Evolutionary conservation across 306 rosid species (phyloP), one percentile per base, ranked within the genome.

Genomic region (Lotus japonicus): DNA sequence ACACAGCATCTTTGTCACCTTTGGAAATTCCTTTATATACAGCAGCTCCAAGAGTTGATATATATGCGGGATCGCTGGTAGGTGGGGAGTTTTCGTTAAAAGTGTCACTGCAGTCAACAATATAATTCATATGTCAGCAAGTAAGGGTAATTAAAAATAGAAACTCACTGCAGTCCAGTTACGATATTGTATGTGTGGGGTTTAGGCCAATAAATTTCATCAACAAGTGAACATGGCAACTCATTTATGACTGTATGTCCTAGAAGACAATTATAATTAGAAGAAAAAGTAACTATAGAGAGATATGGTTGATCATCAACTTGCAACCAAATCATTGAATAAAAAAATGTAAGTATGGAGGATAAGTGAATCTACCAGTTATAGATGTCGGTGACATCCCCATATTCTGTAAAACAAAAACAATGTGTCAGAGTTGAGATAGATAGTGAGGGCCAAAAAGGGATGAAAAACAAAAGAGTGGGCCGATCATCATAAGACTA

Each of bases 61-160:
- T 90, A 77, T 89, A 92, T 9, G 53, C 72, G 4, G 97, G 74
- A 77, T 92, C 88, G 75, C 69, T 85, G 48, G 96, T 83, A 57
- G 98, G 98, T 28, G 98, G 97, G 65, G 88, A 49, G 73, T 92
- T 92, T 74, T 92, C 98, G n/a, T 92, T 92, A 81, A 92, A 92
- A 21, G 98, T 89, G 77, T 92, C 98, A 58, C 98, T 92, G 82
- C 86, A 83, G 77, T 51, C 26, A 78, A 64, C 17, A 64, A 36
- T 64, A 57, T 43, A 66, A 26, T 3, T 43, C n/a, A 45, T 12
- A 72, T 6, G 61, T 82, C 50, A 77, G 69, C 31, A 66, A 64
- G 6, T 60, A 31, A 33, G 12, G 16, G 72, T 12, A 58, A 66
- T 77, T 41, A 76, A 75, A 17, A 42, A 65, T 35, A 39, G 18